Base-by-base conservation (phyloP, 2,329 filamentous ascomycete genomes). In the Neofusicoccum laricinum region DNA sequence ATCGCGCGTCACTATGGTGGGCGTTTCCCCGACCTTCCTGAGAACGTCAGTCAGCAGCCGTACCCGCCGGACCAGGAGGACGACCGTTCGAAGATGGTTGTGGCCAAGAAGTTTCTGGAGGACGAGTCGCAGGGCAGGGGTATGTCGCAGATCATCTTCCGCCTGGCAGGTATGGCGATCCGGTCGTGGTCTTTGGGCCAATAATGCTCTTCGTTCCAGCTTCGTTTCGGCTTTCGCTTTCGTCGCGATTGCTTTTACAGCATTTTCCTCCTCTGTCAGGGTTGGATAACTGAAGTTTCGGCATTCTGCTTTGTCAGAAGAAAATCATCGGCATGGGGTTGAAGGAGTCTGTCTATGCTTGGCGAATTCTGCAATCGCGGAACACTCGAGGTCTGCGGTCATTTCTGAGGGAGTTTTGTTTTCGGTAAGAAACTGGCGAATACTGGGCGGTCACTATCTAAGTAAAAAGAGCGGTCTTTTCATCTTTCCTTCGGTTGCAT, bases 1-100 rank as follows among this genome's bases (percentile, higher is more conserved):
- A 86, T 96, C 63, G 88, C 90, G 15, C 88, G 92, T 30, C 87
- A 93, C 67, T 82, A 93, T 57, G 88, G 90, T 50, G 87, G 88
- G 36, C 85, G 87, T 14, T 72, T 79, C 66, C 74, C 77, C 15
- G 78, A 79, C 30, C 82, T 81, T 68, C 76, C 79, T 8, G 78
- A 79, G 61, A 73, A 76, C 21, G 67, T 80, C 3, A 64, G 70
- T 38, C 40, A 51, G 4, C 66, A 75, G 49, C 63, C 64, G 43
- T 65, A 65, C 58, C 70, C 72, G 57, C 71, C 71, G 32, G 69
- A 74, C 61, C 72, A 73, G 12, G 73, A 76, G 30, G 76, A 71
- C 66, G 75, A 76, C 57, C 51, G 73, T 46, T 79, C 77, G 34
- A 82, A 83, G 70, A 73, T 84, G 34, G 71, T 71, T n/a, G 77